Conservation (phyloP, 202 grass and related monocot species). For the Zoysia matrella region DNA sequence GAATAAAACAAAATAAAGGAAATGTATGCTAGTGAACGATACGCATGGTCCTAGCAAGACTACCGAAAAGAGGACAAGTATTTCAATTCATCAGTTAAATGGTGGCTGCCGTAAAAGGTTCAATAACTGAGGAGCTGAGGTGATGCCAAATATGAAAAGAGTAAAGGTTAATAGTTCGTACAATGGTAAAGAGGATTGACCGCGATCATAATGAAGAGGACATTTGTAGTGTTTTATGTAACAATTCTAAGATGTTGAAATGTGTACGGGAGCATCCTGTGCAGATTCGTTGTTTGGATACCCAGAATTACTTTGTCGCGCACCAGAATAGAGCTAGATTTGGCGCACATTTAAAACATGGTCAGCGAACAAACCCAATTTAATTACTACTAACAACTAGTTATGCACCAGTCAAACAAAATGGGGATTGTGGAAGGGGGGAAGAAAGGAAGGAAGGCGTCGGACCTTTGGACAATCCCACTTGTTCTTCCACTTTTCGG, state of each 20-base stretch:
- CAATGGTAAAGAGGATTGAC: not conserved
- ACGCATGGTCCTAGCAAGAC: no score
- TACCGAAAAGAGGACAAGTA: no score
- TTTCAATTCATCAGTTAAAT: not conserved
- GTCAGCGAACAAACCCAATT: not conserved
- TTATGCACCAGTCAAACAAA: no score
- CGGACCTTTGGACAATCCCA: constrained; percentile 74
- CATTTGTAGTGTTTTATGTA: not conserved
- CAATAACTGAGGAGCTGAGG: not conserved
- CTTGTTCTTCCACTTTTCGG: constrained; percentile 81
- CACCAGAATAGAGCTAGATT: constrained; percentile 14
- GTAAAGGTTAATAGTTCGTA: not conserved
- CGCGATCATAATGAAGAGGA: not conserved
- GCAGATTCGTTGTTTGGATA: constrained; percentile 27
- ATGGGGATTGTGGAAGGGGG: not conserved
- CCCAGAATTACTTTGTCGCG: constrained; percentile 6
- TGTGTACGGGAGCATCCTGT: not conserved
- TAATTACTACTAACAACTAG: no score
- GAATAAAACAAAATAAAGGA: no score
- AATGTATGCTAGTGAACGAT: no score
- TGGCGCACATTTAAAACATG: constrained; percentile 24
- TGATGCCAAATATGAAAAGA: constrained; percentile 1
- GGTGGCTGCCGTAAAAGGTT: not conserved
- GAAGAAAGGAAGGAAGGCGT: not conserved
- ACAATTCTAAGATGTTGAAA: not conserved